Evolutionary conservation across 257 asterid genomes (phyloP).

Genomic region (Leonotis leonurus): DNA sequence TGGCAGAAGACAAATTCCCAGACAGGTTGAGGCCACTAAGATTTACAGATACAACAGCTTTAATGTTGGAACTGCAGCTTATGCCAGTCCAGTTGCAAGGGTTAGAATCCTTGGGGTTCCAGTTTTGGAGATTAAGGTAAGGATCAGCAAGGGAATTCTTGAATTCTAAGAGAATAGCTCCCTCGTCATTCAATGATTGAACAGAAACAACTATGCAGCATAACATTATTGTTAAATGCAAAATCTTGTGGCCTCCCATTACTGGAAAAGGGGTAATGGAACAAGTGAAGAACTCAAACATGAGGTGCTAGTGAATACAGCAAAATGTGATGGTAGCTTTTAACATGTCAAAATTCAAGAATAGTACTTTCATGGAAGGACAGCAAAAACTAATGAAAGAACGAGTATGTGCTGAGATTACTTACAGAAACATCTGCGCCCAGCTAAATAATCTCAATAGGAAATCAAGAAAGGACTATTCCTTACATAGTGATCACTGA

Average conservation of each 20-base stretch:
- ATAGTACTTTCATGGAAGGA: neutral
- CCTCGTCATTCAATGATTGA: slow-evolving; percentile 60
- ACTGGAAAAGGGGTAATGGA: slow-evolving; percentile 2
- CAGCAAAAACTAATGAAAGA: neutral
- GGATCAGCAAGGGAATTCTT: slow-evolving; percentile 46
- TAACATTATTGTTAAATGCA: slow-evolving; percentile 27
- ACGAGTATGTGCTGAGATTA: slow-evolving; percentile 7
- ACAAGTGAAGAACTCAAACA: neutral
- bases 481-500: neutral
- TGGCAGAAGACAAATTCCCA: slow-evolving; percentile 55
- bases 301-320: neutral
- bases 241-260: slow-evolving; percentile 44
- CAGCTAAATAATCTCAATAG: slow-evolving; percentile 7
- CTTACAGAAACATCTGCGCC: slow-evolving; percentile 24
- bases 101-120: slow-evolving; percentile 43
- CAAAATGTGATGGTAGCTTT: neutral
- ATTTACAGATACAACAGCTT: slow-evolving; percentile 42
- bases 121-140: slow-evolving; percentile 45
- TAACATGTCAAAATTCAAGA: neutral
- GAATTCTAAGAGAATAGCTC: slow-evolving; percentile 57
- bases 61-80: slow-evolving; percentile 28
- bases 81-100: slow-evolving; percentile 83
- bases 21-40: slow-evolving; percentile 53
- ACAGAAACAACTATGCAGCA: slow-evolving; percentile 32
- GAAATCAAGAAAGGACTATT: slow-evolving; percentile 3